A percentile compares a stretch with the other conserved stretches of the same genome.
Evolutionary conservation across 108 stramenopile species (phyloP).

Genomic region (Cyclotella atomus): DNA sequence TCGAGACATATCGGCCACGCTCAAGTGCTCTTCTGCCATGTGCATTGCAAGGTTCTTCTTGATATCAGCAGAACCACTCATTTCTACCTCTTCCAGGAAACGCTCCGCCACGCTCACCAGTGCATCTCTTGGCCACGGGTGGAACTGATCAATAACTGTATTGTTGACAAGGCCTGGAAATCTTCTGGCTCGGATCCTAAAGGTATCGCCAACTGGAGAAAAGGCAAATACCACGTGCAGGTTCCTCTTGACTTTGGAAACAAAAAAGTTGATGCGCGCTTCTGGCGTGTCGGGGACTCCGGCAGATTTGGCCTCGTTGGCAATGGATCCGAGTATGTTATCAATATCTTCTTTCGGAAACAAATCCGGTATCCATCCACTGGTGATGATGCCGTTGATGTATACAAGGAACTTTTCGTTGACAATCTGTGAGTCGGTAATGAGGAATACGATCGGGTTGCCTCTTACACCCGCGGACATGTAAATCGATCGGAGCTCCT

Average conservation of each 20-base stretch:
- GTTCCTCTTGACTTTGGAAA: conserved; percentile 75
- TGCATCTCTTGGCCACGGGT: conserved; percentile 92
- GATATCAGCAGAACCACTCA: conserved; percentile 48
- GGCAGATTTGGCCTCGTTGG: conserved; percentile 81
- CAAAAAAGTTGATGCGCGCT: conserved; percentile 72
- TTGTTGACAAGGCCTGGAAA: conserved; percentile 92
- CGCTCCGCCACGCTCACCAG: conserved; percentile 82
- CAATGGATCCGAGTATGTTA: conserved; percentile 67
- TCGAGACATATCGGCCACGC: conserved; percentile 67
- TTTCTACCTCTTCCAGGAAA: conserved; percentile 80
- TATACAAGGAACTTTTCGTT: conserved; percentile 90
- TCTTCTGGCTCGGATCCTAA: conserved; percentile 85
- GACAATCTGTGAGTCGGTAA: conserved; percentile 92
- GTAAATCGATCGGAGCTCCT: conserved; percentile 83
- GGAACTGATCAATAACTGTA: conserved; percentile 89
- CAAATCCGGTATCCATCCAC: conserved; percentile 89
- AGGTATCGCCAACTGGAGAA: conserved; percentile 88
- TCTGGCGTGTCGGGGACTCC: conserved; percentile 82
- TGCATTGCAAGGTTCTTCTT: conserved; percentile 71
- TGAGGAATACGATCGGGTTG: conserved; percentile 76
- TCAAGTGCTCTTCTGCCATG: conserved; percentile 90
- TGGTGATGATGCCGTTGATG: conserved; percentile 88
- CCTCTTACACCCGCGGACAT: conserved; percentile 74
- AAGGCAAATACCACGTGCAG: conserved; percentile 89
- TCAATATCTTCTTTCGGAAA: conserved; percentile 90